A percentile compares a stretch with the other conserved stretches of the same genome.
Evolutionary conservation across 768 basidiomycete genomes (phyloP).

Genomic region (Xerocomus brunneocitrinus): DNA sequence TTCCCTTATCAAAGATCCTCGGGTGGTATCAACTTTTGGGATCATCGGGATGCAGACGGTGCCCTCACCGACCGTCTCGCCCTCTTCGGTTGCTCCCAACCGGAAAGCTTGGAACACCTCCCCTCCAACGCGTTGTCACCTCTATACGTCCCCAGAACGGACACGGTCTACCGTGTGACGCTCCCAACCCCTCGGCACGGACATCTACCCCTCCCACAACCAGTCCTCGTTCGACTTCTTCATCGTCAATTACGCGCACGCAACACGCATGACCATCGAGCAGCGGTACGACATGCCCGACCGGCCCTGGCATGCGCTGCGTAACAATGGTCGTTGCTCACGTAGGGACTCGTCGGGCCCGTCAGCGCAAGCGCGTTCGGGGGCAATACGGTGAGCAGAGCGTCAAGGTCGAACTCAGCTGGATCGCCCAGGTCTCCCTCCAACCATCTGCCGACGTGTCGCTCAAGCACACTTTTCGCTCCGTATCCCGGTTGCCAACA

Average conservation of each 20-base stretch:
- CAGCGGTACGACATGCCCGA: too few species aligned
- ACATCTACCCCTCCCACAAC: constrained; percentile 21
- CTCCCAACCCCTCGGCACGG: constrained; percentile 26
- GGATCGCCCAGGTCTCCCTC: constrained; percentile 31
- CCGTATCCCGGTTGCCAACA: too few species aligned
- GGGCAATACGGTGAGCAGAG: too few species aligned
- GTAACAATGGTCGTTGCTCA: too few species aligned
- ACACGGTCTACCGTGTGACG: neutral
- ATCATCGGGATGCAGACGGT: constrained; percentile 39
- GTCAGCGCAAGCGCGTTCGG: too few species aligned
- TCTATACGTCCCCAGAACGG: too few species aligned
- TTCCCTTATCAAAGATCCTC: constrained; percentile 34
- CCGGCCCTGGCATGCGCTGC: too few species aligned
- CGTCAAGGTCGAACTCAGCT: too few species aligned
- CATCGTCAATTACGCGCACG: constrained; percentile 27
- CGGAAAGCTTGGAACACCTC: constrained; percentile 55
- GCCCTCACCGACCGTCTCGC: constrained; percentile 41
- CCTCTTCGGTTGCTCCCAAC: constrained; percentile 8
- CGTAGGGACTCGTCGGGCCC: too few species aligned
- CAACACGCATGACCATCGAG: constrained; percentile 13
- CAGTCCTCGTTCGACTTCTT: too few species aligned
- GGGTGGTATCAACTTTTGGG: constrained; percentile 51
- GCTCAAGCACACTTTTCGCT: too few species aligned
- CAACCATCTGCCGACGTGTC: constrained; percentile 3
- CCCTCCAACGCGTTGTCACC: too few species aligned